A percentile compares a stretch with the other conserved stretches of the same genome.
These are phyloP conservation scores for Aspergillus sp. DNA, from an alignment of 2,329 filamentous ascomycete genomes.

Conservation along the genomic window DNA sequence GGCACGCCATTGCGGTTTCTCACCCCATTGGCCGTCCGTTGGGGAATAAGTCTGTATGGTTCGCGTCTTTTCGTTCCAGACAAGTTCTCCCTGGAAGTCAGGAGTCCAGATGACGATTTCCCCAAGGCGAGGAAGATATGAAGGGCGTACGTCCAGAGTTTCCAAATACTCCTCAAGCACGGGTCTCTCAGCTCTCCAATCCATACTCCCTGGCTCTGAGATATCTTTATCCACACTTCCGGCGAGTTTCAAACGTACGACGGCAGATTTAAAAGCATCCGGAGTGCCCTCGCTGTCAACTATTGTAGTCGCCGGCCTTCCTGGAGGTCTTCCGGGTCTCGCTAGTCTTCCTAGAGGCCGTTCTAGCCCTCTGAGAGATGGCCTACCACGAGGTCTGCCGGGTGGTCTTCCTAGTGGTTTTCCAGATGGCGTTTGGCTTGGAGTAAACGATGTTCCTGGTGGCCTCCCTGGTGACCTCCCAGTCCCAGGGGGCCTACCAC, in stretches of 20 bases:
- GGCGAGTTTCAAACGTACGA: conserved; percentile 49
- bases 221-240: conserved; percentile 47
- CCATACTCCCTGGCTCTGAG: conserved; percentile 52
- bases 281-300: conserved; percentile 54
- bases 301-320: conserved; percentile 3
- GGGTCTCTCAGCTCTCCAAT: conserved; percentile 56
- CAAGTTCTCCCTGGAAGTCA: conserved; percentile 37
- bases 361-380: conserved; percentile 3
- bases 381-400: conserved; percentile 9
- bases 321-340: conserved; percentile 6
- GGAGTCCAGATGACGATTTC: conserved; percentile 57
- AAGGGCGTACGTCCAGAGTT: conserved; percentile 44
- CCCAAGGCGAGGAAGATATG: conserved; percentile 55
- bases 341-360: conserved; percentile 11
- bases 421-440: no score
- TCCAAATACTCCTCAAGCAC: conserved; percentile 44
- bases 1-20: conserved; percentile 54
- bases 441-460: background rate
- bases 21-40: conserved; percentile 32
- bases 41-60: conserved; percentile 36
- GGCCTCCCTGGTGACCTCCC: conserved; percentile 8
- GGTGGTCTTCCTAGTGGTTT: background rate
- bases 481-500: conserved; percentile 12
- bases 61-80: conserved; percentile 32
- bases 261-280: conserved; percentile 52